Evolutionary conservation across 2,329 filamentous ascomycete genomes (phyloP).

Genomic region (Alternaria arborescens): DNA sequence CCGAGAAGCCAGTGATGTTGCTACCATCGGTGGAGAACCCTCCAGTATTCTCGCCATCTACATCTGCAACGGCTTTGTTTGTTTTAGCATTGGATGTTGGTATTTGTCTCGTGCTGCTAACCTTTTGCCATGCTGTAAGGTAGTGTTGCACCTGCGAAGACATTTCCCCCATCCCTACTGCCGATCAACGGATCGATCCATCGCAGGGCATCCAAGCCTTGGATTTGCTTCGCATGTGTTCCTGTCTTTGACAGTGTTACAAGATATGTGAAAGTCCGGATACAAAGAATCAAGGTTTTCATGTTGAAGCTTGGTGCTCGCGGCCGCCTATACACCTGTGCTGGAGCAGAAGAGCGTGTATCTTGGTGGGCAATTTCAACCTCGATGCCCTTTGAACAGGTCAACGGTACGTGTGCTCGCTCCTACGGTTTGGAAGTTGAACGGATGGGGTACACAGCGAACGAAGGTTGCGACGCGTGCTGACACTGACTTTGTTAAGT

Average conservation of each 20-base stretch:
- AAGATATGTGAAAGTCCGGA: slow-evolving; percentile 3
- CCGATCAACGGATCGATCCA: slow-evolving; percentile 58
- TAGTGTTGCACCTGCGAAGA: slow-evolving; percentile 57
- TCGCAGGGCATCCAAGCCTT: slow-evolving; percentile 39
- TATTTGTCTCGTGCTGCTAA: slow-evolving; percentile 1
- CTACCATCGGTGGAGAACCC: slow-evolving; percentile 61
- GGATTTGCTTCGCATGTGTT: not conserved
- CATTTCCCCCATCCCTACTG: slow-evolving; percentile 55
- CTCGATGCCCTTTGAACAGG: not conserved
- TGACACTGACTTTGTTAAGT: not conserved
- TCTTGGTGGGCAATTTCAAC: not conserved
- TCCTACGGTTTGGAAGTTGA: not conserved
- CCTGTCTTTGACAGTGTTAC: not conserved
- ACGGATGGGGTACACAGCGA: not conserved
- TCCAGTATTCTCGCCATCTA: slow-evolving; percentile 62
- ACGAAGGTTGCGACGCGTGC: not conserved
- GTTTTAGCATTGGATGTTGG: slow-evolving; percentile 50
- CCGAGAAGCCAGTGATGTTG: slow-evolving; percentile 55
- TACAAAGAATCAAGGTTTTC: not conserved
- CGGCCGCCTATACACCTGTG: not conserved
- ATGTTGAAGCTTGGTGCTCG: slow-evolving; percentile 1
- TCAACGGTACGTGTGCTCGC: not conserved
- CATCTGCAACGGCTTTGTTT: slow-evolving; percentile 56
- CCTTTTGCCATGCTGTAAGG: slow-evolving; percentile 59
- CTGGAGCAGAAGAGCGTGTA: not conserved